Conservation (phyloP, 2,329 filamentous ascomycete species). For the Harringtonia lauricola region DNA sequence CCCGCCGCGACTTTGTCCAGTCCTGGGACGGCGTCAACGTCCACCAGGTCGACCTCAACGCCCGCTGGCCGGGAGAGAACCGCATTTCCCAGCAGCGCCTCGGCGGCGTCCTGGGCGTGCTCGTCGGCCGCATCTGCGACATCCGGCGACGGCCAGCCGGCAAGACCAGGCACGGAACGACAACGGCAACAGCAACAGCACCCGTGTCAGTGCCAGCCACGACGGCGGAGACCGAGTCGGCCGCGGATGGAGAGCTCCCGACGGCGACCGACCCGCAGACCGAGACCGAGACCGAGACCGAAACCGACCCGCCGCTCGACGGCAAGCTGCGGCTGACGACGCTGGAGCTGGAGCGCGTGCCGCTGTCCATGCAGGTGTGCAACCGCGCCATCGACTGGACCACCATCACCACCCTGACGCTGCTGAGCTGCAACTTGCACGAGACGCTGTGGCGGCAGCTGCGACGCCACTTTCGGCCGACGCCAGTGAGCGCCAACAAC, state of each 20-base stretch:
- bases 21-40: constrained; percentile 52
- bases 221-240: too few species aligned
- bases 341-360: constrained; percentile 64
- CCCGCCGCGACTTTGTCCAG: constrained; percentile 40
- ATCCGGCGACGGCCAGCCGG: constrained; percentile 23
- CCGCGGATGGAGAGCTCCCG: too few species aligned
- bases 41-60: constrained; percentile 51
- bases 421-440: constrained; percentile 62
- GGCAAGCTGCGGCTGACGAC: constrained; percentile 56
- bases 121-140: constrained; percentile 58
- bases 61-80: constrained; percentile 43
- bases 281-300: neutral
- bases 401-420: constrained; percentile 56
- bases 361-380: constrained; percentile 61
- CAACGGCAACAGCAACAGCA: neutral
- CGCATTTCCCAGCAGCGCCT: constrained; percentile 51
- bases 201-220: too few species aligned
- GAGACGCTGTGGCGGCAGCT: constrained; percentile 67
- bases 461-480: constrained; percentile 47
- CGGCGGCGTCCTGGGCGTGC: constrained; percentile 56
- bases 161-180: neutral
- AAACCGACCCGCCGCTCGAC: too few species aligned
- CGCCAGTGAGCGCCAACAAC: constrained; percentile 12
- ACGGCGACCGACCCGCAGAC: neutral
- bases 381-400: constrained; percentile 66